phyloP scores from a whole-genome alignment of 1,139 yeast species.

The Suhomyces coccinellae region DNA sequence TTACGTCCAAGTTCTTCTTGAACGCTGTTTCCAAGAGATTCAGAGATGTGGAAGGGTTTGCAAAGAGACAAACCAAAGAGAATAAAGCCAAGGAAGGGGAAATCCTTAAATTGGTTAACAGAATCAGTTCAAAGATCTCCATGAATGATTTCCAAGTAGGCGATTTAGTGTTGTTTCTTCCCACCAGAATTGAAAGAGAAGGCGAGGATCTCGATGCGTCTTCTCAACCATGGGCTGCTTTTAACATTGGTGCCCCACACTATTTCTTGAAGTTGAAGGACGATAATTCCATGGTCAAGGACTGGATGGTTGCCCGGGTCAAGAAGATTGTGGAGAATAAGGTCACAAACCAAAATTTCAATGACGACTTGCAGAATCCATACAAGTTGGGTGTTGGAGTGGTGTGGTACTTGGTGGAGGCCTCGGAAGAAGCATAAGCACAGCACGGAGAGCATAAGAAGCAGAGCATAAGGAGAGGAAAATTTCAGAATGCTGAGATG shows the following conservation, averaged over 20 bases:
- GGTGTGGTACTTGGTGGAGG: conserved; percentile 52
- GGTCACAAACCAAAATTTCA: conserved; percentile 40
- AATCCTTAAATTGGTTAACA: conserved; percentile 34
- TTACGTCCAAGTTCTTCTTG: conserved; percentile 46
- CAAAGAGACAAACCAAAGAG: conserved; percentile 81
- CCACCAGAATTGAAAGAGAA: conserved; percentile 56
- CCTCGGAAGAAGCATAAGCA: conserved; percentile 32
- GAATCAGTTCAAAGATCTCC: conserved; percentile 55
- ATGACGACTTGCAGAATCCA: conserved; percentile 42
- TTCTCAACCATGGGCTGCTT: conserved; percentile 81
- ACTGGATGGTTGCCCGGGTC: conserved; percentile 75
- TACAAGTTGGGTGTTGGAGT: conserved; percentile 49
- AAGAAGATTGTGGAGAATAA: conserved; percentile 46
- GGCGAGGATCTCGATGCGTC: conserved; percentile 14
- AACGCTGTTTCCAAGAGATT: conserved; percentile 75
- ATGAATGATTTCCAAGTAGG: conserved; percentile 64
- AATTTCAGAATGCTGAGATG: too few relatives aligned
- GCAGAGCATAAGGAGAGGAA: neutral
- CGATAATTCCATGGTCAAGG: conserved; percentile 36
- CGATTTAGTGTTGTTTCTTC: conserved; percentile 80
- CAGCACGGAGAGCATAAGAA: neutral
- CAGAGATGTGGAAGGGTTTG: conserved; percentile 87
- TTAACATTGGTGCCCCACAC: conserved; percentile 80
- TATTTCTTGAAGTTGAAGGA: conserved; percentile 53
- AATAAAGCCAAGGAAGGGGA: conserved; percentile 55